A percentile compares a stretch with the other conserved stretches of the same genome.
These are phyloP conservation scores for Podila minutissima DNA, from an alignment of 192 early-diverging fungal species.

Conservation along the genomic window DNA sequence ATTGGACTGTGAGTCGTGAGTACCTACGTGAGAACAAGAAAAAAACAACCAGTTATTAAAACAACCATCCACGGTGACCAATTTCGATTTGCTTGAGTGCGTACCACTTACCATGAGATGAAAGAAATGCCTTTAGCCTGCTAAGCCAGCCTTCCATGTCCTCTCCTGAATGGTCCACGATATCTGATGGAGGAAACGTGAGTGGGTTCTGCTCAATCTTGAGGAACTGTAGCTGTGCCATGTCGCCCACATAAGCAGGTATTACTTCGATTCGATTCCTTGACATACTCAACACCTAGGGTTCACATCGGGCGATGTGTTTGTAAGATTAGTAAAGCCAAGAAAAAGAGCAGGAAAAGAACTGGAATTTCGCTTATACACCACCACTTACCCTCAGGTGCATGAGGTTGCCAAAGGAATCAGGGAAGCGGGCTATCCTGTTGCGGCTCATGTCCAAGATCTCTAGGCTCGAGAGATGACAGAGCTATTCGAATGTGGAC, in stretches of 20 bases:
- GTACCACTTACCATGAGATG: slow-evolving; percentile 1
- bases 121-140: slow-evolving; percentile 22
- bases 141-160: slow-evolving; percentile 42
- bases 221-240: slow-evolving; percentile 52
- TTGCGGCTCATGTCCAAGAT: slow-evolving; percentile 57
- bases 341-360: not conserved
- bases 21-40: not conserved
- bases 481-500: slow-evolving; percentile 27
- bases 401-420: slow-evolving; percentile 50
- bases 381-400: slow-evolving; percentile 35
- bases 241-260: slow-evolving; percentile 51
- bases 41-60: not conserved
- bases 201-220: slow-evolving; percentile 55
- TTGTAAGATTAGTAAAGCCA: not conserved
- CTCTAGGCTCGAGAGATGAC: slow-evolving; percentile 48
- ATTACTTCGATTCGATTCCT: slow-evolving; percentile 48
- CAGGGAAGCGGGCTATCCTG: slow-evolving; percentile 50
- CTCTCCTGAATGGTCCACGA: slow-evolving; percentile 25
- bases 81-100: not conserved
- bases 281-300: slow-evolving; percentile 51
- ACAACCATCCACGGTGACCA: not conserved
- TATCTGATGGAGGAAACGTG: slow-evolving; percentile 37
- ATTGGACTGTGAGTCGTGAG: too few species aligned
- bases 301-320: not conserved
- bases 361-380: not conserved